phyloP scores from a whole-genome alignment of 371 early-diverging fungal genomes.

The Mortierella sp. region DNA sequence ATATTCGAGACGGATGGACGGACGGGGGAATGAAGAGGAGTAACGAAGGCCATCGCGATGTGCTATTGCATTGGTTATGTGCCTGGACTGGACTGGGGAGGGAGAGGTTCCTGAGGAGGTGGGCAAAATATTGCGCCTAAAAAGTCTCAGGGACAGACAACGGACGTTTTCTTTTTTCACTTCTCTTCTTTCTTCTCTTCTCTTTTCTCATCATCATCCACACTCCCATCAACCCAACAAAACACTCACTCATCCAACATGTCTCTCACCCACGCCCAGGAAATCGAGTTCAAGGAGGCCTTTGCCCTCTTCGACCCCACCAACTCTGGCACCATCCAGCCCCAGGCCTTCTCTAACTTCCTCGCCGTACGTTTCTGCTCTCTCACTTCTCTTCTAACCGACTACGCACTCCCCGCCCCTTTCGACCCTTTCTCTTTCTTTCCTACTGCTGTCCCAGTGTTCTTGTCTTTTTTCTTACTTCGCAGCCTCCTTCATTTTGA shows the following conservation, averaged over 20 bases:
- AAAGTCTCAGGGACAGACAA: conserved; percentile 2
- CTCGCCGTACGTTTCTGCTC: conserved; percentile 33
- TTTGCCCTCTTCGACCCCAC: conserved; percentile 59
- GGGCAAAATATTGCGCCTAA: conserved; percentile 1
- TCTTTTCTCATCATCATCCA: conserved; percentile 14
- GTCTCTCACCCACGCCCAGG: conserved; percentile 53
- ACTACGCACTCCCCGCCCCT: background rate
- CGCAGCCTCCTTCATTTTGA: background rate
- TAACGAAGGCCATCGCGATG: background rate
- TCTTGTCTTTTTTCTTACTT: background rate
- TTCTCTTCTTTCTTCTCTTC: background rate
- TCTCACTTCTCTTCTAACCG: background rate
- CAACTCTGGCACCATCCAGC: conserved; percentile 58
- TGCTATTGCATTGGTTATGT: background rate
- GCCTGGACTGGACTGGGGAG: background rate
- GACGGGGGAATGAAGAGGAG: background rate
- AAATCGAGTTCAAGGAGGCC: conserved; percentile 59
- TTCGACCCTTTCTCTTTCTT: background rate
- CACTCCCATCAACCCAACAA: background rate
- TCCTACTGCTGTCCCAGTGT: background rate
- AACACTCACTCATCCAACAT: conserved; percentile 15
- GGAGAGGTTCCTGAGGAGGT: too few relatives aligned
- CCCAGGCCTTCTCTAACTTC: conserved; percentile 53
- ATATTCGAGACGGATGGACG: background rate
- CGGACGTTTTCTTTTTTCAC: conserved; percentile 2